Conservation (phyloP, 2,329 filamentous ascomycete genomes). For the Colletotrichum musicola region DNA sequence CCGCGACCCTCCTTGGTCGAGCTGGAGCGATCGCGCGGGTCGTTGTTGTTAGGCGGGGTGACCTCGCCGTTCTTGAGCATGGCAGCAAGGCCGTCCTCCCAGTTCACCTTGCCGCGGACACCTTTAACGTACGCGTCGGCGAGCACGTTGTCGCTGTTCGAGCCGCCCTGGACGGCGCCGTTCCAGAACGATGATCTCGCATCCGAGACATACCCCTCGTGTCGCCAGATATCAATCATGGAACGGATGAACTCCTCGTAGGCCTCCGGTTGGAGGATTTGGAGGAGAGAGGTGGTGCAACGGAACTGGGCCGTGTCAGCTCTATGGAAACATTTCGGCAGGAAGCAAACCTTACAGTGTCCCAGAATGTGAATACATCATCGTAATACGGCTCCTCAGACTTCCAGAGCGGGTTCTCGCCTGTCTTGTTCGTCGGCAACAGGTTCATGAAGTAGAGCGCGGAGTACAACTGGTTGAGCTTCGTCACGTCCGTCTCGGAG, state of each 20-base stretch:
- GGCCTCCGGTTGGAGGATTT: slow-evolving; percentile 71
- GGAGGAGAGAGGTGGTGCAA: slow-evolving; percentile 73
- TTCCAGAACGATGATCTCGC: slow-evolving; percentile 77
- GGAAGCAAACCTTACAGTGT: slow-evolving; percentile 47
- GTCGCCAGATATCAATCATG: slow-evolving; percentile 75
- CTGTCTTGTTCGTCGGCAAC: slow-evolving; percentile 77
- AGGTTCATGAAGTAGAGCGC: slow-evolving; percentile 78
- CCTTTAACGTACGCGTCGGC: slow-evolving; percentile 80
- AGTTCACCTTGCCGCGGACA: slow-evolving; percentile 72
- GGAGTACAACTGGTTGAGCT: slow-evolving; percentile 73
- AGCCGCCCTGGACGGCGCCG: slow-evolving; percentile 77
- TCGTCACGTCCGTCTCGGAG: slow-evolving; percentile 65
- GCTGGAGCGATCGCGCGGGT: slow-evolving; percentile 67
- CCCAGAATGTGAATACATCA: slow-evolving; percentile 79
- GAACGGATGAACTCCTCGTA: slow-evolving; percentile 77
- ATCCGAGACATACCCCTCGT: slow-evolving; percentile 75
- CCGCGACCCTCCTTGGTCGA: slow-evolving; percentile 77
- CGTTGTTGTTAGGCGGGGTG: slow-evolving; percentile 69
- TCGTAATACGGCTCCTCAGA: slow-evolving; percentile 78
- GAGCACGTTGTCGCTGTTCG: slow-evolving; percentile 78
- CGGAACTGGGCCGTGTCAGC: slow-evolving; percentile 59
- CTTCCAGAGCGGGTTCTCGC: slow-evolving; percentile 76
- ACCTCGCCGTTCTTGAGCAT: slow-evolving; percentile 78
- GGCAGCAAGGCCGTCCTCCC: slow-evolving; percentile 71
- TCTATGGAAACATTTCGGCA: neutral